Evolutionary conservation across 345 rosid genomes (phyloP).

Genomic region (Conringia planisiliqua): DNA sequence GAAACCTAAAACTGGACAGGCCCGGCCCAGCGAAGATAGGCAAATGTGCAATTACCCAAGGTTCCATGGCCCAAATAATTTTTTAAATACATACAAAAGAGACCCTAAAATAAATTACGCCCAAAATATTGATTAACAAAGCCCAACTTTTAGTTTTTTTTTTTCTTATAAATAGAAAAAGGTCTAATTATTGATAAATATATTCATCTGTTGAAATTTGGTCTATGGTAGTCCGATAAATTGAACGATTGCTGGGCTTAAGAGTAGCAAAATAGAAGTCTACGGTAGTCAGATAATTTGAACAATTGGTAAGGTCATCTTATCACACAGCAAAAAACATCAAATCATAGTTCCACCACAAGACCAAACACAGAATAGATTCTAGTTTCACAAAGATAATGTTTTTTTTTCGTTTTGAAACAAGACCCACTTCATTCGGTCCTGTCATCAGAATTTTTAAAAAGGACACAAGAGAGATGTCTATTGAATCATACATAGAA

Average conservation of each 20-base stretch:
- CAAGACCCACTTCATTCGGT: slow-evolving; percentile 28
- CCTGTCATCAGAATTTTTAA: slow-evolving; percentile 14
- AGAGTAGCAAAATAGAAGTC: not conserved
- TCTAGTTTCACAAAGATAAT: slow-evolving; percentile 33
- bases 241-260: no score
- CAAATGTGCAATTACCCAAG: no score
- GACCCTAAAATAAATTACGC: no score
- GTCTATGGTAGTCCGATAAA: no score
- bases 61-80: no score
- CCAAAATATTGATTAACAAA: no score
- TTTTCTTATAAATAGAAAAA: no score
- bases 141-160: no score
- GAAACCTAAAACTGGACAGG: not conserved
- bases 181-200: no score
- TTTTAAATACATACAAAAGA: no score
- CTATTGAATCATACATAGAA: slow-evolving; percentile 39
- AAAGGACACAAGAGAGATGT: slow-evolving; percentile 21
- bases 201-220: no score
- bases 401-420: slow-evolving; percentile 1
- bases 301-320: not conserved
- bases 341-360: slow-evolving; percentile 19
- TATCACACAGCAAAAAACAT: slow-evolving; percentile 11
- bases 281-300: not conserved
- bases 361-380: slow-evolving; percentile 16
- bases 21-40: no score